Conservation (phyloP, 139 green algal species). For the Auxenochlorella protothecoides region DNA sequence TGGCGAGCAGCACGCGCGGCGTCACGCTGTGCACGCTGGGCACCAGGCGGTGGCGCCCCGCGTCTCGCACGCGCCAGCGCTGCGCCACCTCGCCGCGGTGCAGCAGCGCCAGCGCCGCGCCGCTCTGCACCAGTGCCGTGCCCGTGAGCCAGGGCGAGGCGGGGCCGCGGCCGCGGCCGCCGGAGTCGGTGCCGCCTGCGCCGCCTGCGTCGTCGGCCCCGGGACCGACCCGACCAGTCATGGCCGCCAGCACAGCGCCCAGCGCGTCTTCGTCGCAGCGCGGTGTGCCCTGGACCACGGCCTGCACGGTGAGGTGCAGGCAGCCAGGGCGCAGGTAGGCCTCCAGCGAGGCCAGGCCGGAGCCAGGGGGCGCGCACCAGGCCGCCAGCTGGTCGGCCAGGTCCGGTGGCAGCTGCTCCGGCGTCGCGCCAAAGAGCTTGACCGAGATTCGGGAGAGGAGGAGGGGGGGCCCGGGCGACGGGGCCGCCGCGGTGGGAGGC, state of each 20-base stretch:
- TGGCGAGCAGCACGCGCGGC: constrained; percentile 1
- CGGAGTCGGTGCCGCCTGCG: background rate
- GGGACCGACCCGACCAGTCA: background rate
- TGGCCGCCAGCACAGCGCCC: background rate
- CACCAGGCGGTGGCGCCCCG: background rate
- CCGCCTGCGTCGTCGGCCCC: constrained; percentile 8
- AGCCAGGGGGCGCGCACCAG: constrained; percentile 25
- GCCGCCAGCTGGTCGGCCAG: constrained; percentile 33
- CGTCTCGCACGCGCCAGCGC: constrained; percentile 7
- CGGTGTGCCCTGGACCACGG: constrained; percentile 16
- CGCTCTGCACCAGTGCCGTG: constrained; percentile 30
- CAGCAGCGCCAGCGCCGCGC: constrained; percentile 23
- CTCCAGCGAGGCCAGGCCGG: constrained; percentile 27
- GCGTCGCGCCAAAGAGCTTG: constrained; percentile 64
- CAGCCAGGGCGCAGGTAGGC: constrained; percentile 66
- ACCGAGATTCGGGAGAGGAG: constrained; percentile 21
- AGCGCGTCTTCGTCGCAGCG: constrained; percentile 2
- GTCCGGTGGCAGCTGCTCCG: constrained; percentile 42
- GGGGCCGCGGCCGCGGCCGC: too few species aligned
- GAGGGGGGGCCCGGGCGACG: background rate
- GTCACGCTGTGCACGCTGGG: constrained; percentile 4
- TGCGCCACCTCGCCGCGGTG: constrained; percentile 11
- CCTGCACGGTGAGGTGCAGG: constrained; percentile 59
- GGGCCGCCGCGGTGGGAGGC: background rate
- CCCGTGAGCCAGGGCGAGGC: constrained; percentile 16